Conservation (phyloP, 2,329 filamentous ascomycete genomes). For the Colletotrichum sp. region DNA sequence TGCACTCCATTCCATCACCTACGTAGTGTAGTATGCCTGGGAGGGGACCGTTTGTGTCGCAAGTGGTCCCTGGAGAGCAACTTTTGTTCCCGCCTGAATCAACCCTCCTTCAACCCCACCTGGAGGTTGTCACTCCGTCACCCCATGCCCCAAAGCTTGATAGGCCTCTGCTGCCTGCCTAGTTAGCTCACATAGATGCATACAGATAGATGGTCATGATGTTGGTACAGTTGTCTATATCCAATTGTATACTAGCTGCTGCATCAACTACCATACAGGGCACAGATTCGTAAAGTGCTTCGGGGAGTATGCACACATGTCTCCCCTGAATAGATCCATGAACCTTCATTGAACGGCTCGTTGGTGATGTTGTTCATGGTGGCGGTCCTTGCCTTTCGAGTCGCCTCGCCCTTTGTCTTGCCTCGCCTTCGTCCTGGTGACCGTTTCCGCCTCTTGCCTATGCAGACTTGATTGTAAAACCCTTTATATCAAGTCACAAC, state of each 20-base stretch:
- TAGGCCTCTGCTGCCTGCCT: neutral
- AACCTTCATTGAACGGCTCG: neutral
- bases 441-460: neutral
- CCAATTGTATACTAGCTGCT: conserved; percentile 5
- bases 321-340: neutral
- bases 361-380: neutral
- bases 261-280: neutral
- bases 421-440: neutral
- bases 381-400: neutral
- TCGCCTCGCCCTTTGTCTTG: neutral
- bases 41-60: conserved; percentile 6
- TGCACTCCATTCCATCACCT: conserved; percentile 12
- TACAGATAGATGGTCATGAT: neutral
- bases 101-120: neutral
- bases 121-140: neutral
- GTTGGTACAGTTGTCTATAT: neutral
- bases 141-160: neutral
- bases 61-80: conserved; percentile 10
- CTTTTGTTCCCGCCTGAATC: conserved; percentile 8
- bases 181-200: neutral
- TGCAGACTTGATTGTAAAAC: neutral
- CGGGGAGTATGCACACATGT: neutral
- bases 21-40: neutral
- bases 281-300: neutral
- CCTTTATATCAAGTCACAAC: neutral